These are phyloP conservation scores for Beta vulgaris DNA, from an alignment of 148 eudicot genomes.

Conservation along the genomic window DNA sequence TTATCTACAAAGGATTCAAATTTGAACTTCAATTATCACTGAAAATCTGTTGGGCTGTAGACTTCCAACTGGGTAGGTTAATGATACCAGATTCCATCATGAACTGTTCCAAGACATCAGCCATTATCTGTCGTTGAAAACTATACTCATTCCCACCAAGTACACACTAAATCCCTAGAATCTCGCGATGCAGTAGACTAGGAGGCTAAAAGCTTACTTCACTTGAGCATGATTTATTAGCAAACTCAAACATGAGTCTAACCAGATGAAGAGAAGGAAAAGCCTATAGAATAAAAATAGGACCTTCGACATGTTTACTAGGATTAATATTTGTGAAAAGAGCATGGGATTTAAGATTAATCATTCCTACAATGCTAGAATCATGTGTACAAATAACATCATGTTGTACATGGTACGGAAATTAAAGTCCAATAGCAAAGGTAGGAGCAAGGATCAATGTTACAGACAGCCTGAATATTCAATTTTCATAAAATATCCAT, in stretches of 20 bases:
- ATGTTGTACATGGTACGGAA: background rate
- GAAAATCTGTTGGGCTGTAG: slow-evolving; percentile 18
- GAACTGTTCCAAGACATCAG: background rate
- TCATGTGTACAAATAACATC: background rate
- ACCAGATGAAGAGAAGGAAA: background rate
- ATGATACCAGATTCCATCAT: slow-evolving; percentile 8
- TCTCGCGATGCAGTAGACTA: background rate
- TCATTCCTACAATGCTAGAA: background rate
- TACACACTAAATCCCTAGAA: background rate
- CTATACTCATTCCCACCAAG: background rate
- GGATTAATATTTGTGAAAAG: background rate
- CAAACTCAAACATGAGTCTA: background rate
- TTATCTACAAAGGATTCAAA: slow-evolving; percentile 9
- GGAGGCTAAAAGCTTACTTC: no score
- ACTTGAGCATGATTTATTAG: background rate
- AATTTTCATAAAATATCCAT: background rate
- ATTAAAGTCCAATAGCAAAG: background rate
- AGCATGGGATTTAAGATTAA: background rate
- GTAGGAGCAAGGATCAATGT: background rate
- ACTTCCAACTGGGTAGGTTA: slow-evolving; percentile 12
- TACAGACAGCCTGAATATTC: no score
- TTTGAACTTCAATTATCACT: slow-evolving; percentile 11
- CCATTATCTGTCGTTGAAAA: slow-evolving; percentile 5
- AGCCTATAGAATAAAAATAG: background rate
- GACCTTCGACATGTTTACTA: background rate